A percentile compares a stretch with the other conserved stretches of the same genome.
Conservation (phyloP, 768 basidiomycete genomes). For the Leccinum rimulosum region DNA sequence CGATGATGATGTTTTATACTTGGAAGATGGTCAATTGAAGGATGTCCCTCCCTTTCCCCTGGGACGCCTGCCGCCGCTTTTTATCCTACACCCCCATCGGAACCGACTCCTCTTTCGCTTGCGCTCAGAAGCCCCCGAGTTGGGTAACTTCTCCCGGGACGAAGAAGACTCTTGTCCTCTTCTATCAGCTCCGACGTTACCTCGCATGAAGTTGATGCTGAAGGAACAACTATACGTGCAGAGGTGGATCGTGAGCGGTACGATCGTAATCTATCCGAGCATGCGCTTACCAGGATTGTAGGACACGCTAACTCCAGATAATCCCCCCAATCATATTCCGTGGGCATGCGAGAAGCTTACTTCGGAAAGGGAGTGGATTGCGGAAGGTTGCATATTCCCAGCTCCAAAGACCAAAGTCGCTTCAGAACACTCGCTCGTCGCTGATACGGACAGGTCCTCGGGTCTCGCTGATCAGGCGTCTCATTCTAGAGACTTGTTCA, state of each 20-base stretch:
- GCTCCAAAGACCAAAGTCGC: slow-evolving; percentile 9
- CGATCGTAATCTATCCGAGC: neutral
- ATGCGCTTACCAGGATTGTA: slow-evolving; percentile 13
- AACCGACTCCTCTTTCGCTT: slow-evolving; percentile 24
- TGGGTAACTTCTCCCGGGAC: slow-evolving; percentile 17
- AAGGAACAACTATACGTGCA: slow-evolving; percentile 34
- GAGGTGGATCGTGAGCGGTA: slow-evolving; percentile 34
- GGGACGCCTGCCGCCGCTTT: slow-evolving; percentile 26
- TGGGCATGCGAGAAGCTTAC: slow-evolving; percentile 27
- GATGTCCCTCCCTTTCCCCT: slow-evolving; percentile 33
- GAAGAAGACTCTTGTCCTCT: slow-evolving; percentile 16
- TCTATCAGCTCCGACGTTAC: slow-evolving; percentile 33
- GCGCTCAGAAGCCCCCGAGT: slow-evolving; percentile 19
- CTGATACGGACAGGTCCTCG: neutral
- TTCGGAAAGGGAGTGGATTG: slow-evolving; percentile 25
- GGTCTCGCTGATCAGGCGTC: neutral
- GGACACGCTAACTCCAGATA: slow-evolving; percentile 18
- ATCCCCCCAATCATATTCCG: slow-evolving; percentile 29
- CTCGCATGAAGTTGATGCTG: slow-evolving; percentile 36
- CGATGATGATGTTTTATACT: slow-evolving; percentile 8
- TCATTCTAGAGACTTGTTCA: slow-evolving; percentile 1
- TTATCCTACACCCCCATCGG: slow-evolving; percentile 24
- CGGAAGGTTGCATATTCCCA: slow-evolving; percentile 32
- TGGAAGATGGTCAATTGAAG: slow-evolving; percentile 17
- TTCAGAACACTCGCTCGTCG: neutral